These are phyloP conservation scores for Medicago lupulina DNA, from an alignment of 306 rosid genomes.

Conservation along the genomic window DNA sequence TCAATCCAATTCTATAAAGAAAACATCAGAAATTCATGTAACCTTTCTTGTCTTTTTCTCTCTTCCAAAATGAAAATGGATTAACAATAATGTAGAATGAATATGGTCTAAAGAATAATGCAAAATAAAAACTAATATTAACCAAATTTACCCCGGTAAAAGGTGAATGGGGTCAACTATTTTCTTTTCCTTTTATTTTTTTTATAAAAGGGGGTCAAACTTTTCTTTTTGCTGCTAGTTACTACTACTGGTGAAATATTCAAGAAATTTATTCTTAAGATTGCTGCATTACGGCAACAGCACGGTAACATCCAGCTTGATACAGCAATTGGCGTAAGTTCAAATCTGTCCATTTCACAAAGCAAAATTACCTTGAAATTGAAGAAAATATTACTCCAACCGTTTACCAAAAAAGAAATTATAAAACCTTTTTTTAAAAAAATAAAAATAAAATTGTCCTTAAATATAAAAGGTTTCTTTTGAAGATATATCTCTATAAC, in stretches of 20 bases:
- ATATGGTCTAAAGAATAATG: neutral
- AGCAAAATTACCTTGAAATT: neutral
- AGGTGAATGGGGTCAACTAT: too few species aligned
- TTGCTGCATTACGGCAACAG: constrained; percentile 19
- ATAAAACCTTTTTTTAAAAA: too few species aligned
- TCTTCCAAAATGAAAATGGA: neutral
- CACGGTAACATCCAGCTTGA: constrained; percentile 36
- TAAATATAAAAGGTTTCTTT: too few species aligned
- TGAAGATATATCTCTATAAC: too few species aligned
- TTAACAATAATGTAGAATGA: neutral
- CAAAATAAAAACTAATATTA: neutral
- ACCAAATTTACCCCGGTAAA: too few species aligned
- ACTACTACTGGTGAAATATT: neutral
- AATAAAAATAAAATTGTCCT: too few species aligned
- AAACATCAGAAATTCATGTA: neutral
- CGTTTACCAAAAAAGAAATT: too few species aligned
- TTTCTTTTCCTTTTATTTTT: too few species aligned
- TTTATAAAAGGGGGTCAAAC: neutral
- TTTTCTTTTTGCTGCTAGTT: neutral
- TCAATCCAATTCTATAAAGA: neutral
- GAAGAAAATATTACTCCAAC: too few species aligned
- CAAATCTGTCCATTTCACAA: constrained; percentile 18
- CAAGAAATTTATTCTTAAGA: constrained; percentile 9
- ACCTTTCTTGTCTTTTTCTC: neutral
- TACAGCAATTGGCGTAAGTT: constrained; percentile 11